Percentiles rank a stretch among this genome's conserved stretches.
Conservation (phyloP, 2,329 filamentous ascomycete genomes). For the Lachnum nothofagi region DNA sequence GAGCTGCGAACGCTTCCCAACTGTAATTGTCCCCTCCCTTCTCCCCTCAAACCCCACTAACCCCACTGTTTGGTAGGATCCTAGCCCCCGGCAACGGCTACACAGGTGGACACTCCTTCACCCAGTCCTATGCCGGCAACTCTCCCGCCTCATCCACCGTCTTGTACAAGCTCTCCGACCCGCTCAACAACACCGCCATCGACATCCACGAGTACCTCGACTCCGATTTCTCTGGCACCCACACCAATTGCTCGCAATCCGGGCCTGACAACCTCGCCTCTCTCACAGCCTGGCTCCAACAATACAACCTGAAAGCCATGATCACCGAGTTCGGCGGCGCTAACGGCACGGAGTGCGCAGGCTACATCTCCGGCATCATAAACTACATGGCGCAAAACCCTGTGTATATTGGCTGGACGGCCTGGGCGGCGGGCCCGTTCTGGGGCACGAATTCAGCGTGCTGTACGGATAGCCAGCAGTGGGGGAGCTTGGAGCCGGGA, state of each 20-base stretch:
- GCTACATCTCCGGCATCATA: constrained; percentile 40
- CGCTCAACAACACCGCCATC: constrained; percentile 44
- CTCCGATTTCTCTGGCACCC: constrained; percentile 42
- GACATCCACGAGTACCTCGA: constrained; percentile 51
- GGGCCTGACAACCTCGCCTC: constrained; percentile 37
- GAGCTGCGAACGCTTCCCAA: constrained; percentile 40
- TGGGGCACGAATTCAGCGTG: constrained; percentile 42
- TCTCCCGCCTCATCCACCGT: constrained; percentile 37
- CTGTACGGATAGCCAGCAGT: constrained; percentile 38
- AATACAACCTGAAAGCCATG: constrained; percentile 44
- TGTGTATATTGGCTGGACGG: constrained; percentile 47
- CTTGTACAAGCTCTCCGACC: constrained; percentile 42
- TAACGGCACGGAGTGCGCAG: constrained; percentile 39
- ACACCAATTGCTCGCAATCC: constrained; percentile 38
- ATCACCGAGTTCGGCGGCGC: constrained; percentile 46
- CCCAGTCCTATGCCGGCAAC: constrained; percentile 33
- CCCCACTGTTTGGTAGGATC: no score
- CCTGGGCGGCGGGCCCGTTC: constrained; percentile 46
- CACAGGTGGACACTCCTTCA: constrained; percentile 45
- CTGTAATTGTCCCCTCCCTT: constrained; percentile 24
- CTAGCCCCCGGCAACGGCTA: constrained; percentile 46
- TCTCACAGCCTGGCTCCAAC: constrained; percentile 43
- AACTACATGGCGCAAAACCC: constrained; percentile 44
- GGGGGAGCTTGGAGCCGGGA: constrained; percentile 44
- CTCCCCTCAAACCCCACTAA: constrained; percentile 3